Evolutionary conservation across 2,329 filamentous ascomycete genomes (phyloP).

Genomic region (Zasmidium cellare): DNA sequence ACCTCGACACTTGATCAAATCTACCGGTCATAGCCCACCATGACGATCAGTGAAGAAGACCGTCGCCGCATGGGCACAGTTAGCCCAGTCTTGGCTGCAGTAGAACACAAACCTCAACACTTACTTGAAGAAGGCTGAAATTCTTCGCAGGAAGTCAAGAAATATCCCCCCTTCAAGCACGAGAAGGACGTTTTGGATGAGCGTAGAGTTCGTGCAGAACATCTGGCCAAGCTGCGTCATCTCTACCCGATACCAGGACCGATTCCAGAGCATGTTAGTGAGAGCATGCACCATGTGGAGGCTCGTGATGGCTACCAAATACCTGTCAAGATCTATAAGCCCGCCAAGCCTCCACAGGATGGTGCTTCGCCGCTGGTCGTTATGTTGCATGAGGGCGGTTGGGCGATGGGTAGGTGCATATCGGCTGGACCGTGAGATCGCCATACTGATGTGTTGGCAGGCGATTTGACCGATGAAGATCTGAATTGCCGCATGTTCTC

Average conservation of each 20-base stretch:
- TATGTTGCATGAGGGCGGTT: slow-evolving; percentile 48
- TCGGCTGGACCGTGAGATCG: background rate
- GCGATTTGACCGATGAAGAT: slow-evolving; percentile 43
- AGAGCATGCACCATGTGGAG: slow-evolving; percentile 8
- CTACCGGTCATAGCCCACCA: background rate
- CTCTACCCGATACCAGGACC: slow-evolving; percentile 26
- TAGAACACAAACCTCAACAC: background rate
- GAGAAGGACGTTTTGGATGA: background rate
- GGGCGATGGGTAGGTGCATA: slow-evolving; percentile 33
- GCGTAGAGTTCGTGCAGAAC: background rate
- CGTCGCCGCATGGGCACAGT: background rate
- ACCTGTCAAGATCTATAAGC: slow-evolving; percentile 19
- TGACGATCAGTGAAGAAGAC: background rate
- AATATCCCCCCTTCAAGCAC: background rate
- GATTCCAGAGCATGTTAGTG: slow-evolving; percentile 18
- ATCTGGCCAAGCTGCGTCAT: slow-evolving; percentile 19
- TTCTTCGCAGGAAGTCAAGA: background rate
- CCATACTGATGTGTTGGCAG: slow-evolving; percentile 25
- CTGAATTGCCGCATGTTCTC: slow-evolving; percentile 21
- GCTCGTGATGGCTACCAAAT: slow-evolving; percentile 20
- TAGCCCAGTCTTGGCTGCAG: background rate
- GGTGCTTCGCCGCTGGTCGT: slow-evolving; percentile 35
- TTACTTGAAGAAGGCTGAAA: background rate
- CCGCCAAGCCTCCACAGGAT: slow-evolving; percentile 1
- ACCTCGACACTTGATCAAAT: too few species aligned